A percentile compares a stretch with the other conserved stretches of the same genome.
phyloP scores from a whole-genome alignment of 163 green algal species.

The Botryococcus braunii region DNA sequence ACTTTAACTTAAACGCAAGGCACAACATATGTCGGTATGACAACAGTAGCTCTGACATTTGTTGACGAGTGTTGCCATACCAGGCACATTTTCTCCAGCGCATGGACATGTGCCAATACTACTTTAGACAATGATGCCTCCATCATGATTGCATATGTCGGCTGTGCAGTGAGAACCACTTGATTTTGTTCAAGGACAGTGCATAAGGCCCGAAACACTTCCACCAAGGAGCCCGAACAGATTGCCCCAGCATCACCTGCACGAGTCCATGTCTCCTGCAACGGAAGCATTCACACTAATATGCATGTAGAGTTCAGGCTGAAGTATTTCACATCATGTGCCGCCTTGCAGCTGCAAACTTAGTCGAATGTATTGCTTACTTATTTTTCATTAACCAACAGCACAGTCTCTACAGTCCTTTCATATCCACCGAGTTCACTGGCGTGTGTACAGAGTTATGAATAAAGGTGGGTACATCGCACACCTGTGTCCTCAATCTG shows the following conservation, averaged over 20 bases:
- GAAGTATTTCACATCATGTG: not conserved
- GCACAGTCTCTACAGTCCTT: not conserved
- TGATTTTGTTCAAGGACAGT: conserved; percentile 6
- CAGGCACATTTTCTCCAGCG: conserved; percentile 20
- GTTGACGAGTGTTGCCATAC: not conserved
- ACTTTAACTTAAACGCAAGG: too few relatives aligned
- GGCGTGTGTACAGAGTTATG: not conserved
- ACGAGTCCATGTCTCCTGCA: conserved; percentile 1
- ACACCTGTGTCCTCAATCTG: conserved; percentile 11
- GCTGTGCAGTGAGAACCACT: conserved; percentile 5
- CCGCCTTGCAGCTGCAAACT: not conserved
- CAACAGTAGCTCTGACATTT: too few relatives aligned
- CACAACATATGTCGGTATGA: not conserved
- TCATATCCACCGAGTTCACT: not conserved
- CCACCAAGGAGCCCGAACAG: conserved; percentile 17
- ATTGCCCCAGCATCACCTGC: not conserved
- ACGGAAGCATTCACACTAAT: too few relatives aligned
- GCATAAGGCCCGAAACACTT: conserved; percentile 10
- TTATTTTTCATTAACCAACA: not conserved
- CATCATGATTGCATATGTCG: conserved; percentile 16
- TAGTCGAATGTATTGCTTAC: not conserved
- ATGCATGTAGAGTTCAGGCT: too few relatives aligned
- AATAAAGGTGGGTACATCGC: not conserved
- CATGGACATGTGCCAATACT: conserved; percentile 9
- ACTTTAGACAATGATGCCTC: conserved; percentile 17